A percentile compares a stretch with the other conserved stretches of the same genome.
phyloP scores from a whole-genome alignment of 768 basidiomycete genomes.

The Mycena rebaudengoi region DNA sequence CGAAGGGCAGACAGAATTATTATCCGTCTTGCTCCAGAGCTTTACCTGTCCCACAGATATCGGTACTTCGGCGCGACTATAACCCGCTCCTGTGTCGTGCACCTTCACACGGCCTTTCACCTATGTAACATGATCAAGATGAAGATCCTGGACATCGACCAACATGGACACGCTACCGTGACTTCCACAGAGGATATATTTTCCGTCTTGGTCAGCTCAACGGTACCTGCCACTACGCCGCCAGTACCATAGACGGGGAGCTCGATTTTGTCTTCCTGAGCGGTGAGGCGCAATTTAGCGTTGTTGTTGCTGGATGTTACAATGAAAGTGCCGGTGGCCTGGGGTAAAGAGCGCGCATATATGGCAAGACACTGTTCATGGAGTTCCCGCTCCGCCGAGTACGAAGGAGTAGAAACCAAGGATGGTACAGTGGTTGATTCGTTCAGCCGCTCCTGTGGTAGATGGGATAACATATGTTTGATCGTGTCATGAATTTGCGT shows the following conservation, averaged over 20 bases:
- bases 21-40: conserved; percentile 64
- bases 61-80: conserved; percentile 59
- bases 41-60: conserved; percentile 59
- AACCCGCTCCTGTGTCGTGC: conserved; percentile 71
- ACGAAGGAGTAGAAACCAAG: conserved; percentile 59
- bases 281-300: conserved; percentile 56
- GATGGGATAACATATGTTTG: background rate
- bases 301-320: conserved; percentile 66
- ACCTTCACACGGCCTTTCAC: conserved; percentile 66
- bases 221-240: conserved; percentile 58
- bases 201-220: conserved; percentile 63
- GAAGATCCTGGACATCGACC: conserved; percentile 10
- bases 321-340: conserved; percentile 58
- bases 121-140: conserved; percentile 41
- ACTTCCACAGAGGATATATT: conserved; percentile 68
- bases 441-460: no score
- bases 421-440: no score
- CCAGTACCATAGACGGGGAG: conserved; percentile 66
- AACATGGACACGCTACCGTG: conserved; percentile 50
- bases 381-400: conserved; percentile 60
- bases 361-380: conserved; percentile 62
- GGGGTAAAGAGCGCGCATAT: conserved; percentile 43
- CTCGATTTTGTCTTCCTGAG: conserved; percentile 56
- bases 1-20: conserved; percentile 55
- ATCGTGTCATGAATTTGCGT: conserved; percentile 1